Conservation (phyloP, 23 red algal genomes). For the Gracilaria gracilis region DNA sequence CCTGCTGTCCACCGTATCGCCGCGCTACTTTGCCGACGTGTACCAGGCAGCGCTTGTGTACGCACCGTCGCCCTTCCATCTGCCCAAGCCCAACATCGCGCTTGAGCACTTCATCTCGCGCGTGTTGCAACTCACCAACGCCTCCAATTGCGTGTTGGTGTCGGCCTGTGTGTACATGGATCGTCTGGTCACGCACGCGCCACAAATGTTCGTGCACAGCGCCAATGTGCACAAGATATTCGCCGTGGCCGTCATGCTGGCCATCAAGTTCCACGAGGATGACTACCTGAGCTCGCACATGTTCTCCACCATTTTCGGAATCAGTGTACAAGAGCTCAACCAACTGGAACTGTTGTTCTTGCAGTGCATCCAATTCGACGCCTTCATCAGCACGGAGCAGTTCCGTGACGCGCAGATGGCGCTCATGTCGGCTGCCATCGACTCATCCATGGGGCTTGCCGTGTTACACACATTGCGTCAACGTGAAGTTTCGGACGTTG, state of each 20-base stretch:
- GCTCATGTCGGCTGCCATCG: conserved; percentile 25
- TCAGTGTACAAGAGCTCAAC: conserved; percentile 17
- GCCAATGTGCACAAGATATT: conserved; percentile 41
- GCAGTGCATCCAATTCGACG: not conserved
- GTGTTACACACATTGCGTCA: conserved; percentile 29
- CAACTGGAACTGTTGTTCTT: not conserved
- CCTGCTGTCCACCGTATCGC: not conserved
- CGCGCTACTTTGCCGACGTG: not conserved
- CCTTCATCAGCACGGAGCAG: conserved; percentile 10
- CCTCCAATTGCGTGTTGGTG: conserved; percentile 22
- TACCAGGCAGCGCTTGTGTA: not conserved
- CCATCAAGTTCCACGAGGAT: conserved; percentile 36
- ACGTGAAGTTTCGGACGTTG: not conserved
- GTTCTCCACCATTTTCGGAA: conserved; percentile 9
- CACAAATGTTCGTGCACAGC: not conserved
- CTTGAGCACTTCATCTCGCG: not conserved
- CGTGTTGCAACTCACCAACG: conserved; percentile 2
- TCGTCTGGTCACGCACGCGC: not conserved
- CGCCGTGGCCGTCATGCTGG: conserved; percentile 32
- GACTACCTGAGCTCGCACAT: not conserved
- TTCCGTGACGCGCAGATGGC: conserved; percentile 29
- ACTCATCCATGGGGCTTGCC: not conserved
- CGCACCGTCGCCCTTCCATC: not conserved
- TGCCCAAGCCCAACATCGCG: not conserved
- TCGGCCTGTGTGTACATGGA: conserved; percentile 18